Evolutionary conservation across 2,329 filamentous ascomycete genomes (phyloP).

Genomic region (Colletotrichum costaricense): DNA sequence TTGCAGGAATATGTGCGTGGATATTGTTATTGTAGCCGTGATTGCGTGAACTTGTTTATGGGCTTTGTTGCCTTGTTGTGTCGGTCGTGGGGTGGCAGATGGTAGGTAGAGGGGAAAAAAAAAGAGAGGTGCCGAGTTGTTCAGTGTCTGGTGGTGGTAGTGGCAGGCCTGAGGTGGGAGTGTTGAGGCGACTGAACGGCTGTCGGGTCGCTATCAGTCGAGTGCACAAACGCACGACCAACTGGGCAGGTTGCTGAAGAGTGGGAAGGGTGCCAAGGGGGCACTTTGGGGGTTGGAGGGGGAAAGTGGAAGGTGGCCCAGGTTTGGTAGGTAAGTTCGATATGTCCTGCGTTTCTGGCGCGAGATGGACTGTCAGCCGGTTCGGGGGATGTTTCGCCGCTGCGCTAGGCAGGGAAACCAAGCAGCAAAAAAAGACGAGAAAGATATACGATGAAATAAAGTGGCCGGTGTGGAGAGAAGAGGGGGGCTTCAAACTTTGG

Average conservation of each 20-base stretch:
- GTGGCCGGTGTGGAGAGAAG: slow-evolving; percentile 9
- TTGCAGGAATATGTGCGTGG: slow-evolving; percentile 9
- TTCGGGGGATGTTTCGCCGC: slow-evolving; percentile 22
- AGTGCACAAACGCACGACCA: slow-evolving; percentile 25
- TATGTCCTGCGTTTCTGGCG: slow-evolving; percentile 20
- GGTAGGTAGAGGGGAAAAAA: not conserved
- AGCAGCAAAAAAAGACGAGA: not conserved
- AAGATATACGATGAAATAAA: not conserved
- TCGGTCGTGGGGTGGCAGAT: slow-evolving; percentile 7
- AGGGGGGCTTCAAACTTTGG: slow-evolving; percentile 15
- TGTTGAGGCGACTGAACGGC: slow-evolving; percentile 36
- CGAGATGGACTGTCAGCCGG: slow-evolving; percentile 22
- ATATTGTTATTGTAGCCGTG: not conserved
- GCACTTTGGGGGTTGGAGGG: slow-evolving; percentile 11
- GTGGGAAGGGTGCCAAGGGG: slow-evolving; percentile 25
- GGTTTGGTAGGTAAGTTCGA: slow-evolving; percentile 12
- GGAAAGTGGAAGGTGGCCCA: slow-evolving; percentile 29
- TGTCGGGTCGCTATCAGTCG: slow-evolving; percentile 35
- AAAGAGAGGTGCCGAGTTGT: not conserved
- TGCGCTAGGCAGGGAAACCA: not conserved
- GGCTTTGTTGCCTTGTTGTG: slow-evolving; percentile 22
- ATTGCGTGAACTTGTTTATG: not conserved
- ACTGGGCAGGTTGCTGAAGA: slow-evolving; percentile 38
- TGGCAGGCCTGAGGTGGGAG: not conserved
- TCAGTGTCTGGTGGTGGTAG: not conserved